phyloP scores from a whole-genome alignment of 192 early-diverging fungal genomes.

The Coemansia aciculifera region DNA sequence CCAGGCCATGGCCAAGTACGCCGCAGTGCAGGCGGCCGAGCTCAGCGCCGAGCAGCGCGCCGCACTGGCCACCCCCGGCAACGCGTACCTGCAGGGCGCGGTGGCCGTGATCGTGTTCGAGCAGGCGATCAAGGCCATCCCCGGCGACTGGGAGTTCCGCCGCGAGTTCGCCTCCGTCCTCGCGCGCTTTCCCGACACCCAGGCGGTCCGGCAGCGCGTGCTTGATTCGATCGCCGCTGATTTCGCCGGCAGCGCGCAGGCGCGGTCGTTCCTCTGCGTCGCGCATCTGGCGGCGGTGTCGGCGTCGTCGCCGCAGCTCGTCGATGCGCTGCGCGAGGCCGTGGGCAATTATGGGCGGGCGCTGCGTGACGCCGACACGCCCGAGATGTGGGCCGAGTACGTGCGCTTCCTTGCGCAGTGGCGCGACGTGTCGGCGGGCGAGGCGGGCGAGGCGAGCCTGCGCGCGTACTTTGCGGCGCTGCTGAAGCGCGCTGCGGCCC shows the following conservation, averaged over 20 bases:
- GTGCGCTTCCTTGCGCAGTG: slow-evolving; percentile 61
- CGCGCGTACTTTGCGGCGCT: slow-evolving; percentile 45
- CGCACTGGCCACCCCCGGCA: slow-evolving; percentile 48
- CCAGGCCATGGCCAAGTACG: slow-evolving; percentile 35
- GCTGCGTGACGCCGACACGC: slow-evolving; percentile 43
- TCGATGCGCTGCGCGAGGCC: slow-evolving; percentile 43
- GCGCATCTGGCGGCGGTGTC: slow-evolving; percentile 57
- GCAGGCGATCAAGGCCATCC: slow-evolving; percentile 79
- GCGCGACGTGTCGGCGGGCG: background rate
- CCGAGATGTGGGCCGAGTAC: slow-evolving; percentile 66
- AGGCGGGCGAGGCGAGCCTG: slow-evolving; percentile 11
- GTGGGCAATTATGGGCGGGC: slow-evolving; percentile 59
- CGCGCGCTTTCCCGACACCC: slow-evolving; percentile 55
- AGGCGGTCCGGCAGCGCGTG: slow-evolving; percentile 18
- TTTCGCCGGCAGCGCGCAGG: slow-evolving; percentile 30
- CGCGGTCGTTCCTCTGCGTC: slow-evolving; percentile 61
- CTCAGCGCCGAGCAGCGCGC: slow-evolving; percentile 48
- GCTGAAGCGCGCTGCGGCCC: slow-evolving; percentile 58
- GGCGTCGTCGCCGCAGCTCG: slow-evolving; percentile 60
- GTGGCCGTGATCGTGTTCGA: slow-evolving; percentile 74
- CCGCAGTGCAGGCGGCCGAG: slow-evolving; percentile 23
- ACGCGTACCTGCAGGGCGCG: slow-evolving; percentile 69
- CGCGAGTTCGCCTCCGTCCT: slow-evolving; percentile 67
- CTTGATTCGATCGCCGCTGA: slow-evolving; percentile 32
- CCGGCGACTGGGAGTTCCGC: slow-evolving; percentile 73